Percentiles rank a stretch among this genome's conserved stretches.
Evolutionary conservation across 768 basidiomycete species (phyloP).

Genomic region (Kwoniella botswanensis): DNA sequence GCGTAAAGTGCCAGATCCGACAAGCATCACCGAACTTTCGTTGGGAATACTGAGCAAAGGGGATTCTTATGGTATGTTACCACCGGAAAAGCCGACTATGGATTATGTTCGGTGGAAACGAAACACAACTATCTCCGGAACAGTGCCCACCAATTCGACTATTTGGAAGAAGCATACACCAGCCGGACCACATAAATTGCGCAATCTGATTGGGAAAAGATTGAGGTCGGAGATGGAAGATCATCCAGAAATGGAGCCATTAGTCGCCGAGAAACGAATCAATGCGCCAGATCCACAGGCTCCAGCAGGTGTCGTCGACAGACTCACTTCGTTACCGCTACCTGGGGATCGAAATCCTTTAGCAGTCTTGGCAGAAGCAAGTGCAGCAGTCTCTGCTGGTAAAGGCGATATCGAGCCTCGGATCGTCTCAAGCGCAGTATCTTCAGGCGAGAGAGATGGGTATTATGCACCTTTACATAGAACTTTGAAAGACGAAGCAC

Average conservation of each 20-base stretch:
- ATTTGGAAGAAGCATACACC: background rate
- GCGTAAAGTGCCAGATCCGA: slow-evolving; percentile 7
- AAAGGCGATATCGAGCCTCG: background rate
- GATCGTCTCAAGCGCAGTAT: background rate
- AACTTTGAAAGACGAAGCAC: slow-evolving; percentile 40
- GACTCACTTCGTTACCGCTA: slow-evolving; percentile 40
- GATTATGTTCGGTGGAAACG: slow-evolving; percentile 16
- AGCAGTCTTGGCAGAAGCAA: slow-evolving; percentile 43
- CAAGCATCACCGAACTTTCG: slow-evolving; percentile 1
- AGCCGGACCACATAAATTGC: slow-evolving; percentile 1
- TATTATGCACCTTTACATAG: slow-evolving; percentile 41
- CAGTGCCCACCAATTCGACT: slow-evolving; percentile 3
- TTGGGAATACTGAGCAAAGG: slow-evolving; percentile 2
- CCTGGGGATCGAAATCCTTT: slow-evolving; percentile 48
- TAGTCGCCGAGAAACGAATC: background rate
- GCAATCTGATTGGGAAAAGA: background rate
- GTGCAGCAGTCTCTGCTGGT: slow-evolving; percentile 8
- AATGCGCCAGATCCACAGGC: background rate
- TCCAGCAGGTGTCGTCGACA: slow-evolving; percentile 20
- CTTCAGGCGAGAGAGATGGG: slow-evolving; percentile 8
- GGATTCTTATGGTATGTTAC: slow-evolving; percentile 15
- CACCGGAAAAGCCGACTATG: slow-evolving; percentile 8
- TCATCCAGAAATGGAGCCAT: background rate
- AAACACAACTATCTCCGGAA: background rate
- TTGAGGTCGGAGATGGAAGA: background rate